Evolutionary conservation across 73 alveolate genomes (phyloP), one percentile per base, ranked within the genome.

Genomic region (Paramecium biaurelia): DNA sequence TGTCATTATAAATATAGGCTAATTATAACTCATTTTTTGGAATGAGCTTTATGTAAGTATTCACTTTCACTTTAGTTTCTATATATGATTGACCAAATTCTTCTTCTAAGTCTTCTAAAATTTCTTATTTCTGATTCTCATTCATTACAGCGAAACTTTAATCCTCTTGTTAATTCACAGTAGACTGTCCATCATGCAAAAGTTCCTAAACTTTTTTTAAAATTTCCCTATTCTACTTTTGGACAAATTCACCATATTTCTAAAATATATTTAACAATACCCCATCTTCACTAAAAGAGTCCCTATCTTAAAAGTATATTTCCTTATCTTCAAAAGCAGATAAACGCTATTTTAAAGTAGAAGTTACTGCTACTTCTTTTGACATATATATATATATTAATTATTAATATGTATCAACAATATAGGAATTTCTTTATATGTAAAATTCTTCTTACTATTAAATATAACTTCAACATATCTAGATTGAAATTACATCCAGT

Each of bases 231-330:
- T 72, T 72, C 45, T 72, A 38, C 45, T 72, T 72, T 72, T 72
- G 38, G 30, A 72, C 86, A 72, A 15, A 72, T 23, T 72, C 86
- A 3, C 58, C 14, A 37, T 72, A 72, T 38, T 72, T 38, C 86
- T 72, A 15, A 7, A 35, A 10, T 37, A 38, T 6, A 28, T 20
- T 72, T 3, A 72, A 12, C 21, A 1, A 53, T 72, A 72, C 86
- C 58, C 58, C 86, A 72, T 72, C 86, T 72, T 38, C 86, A 11
- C 86, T 72, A 72, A 72, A 35, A 21, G 86, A 72, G 37, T 72
- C 86, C 35, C 86, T 38, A 20, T 72, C 86, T 35, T 72, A 63
- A 15, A 15, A 28, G 34, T 34, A 30, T 34, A 35, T 72, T 35
- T 72, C 86, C 34, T 72, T 35, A 37, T 72, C 86, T 20, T 35